Evolutionary conservation across 306 rosid genomes (phyloP), one percentile per base, ranked within the genome.

Genomic region (Gillenia trifoliata): DNA sequence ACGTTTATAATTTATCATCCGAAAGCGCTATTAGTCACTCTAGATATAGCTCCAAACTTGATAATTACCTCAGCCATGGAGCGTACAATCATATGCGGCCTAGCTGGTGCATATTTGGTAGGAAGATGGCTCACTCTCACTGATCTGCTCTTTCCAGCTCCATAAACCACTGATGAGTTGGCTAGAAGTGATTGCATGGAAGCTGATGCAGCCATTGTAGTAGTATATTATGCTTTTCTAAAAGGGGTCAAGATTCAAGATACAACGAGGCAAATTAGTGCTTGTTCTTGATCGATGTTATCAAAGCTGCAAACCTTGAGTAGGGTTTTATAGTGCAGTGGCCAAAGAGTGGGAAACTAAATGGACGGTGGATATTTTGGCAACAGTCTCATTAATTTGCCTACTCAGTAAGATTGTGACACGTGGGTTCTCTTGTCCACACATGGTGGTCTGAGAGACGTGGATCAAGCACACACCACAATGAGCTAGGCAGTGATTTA

Each of bases 51-150:
- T n/a, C n/a, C n/a, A n/a, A n/a, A n/a, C 8, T n/a, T 54, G 4
- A 4, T 65, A 65, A n/a, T 38, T 80, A 81, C 90, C 88, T 81
- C 79, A 25, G 87, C 80, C 84, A 64, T 84, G 65, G 81, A 75
- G 15, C 86, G 49, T 45, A 84, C 88, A 10, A 66, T 72, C 2
- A n/a, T n/a, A 84, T 28, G 52, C 23, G 8, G 26, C 55, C n/a
- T n/a, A n/a, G n/a, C n/a, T n/a, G 76, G 77, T 43, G 73, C 65
- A 83, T 86, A 36, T n/a, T 67, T 8, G 15, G 81, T 65, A 34
- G 88, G 88, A 8, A 66, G 64, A 12, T 70, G 86, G 75, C 50
- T 86, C 25, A 80, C 77, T 75, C 80, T 78, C 15, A 33, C 13
- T 17, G 67, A 31, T 63, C 41, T 63, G 43, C 75, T 52, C 72